phyloP scores from a whole-genome alignment of 2,329 filamentous ascomycete genomes.

The Dactylonectria estremocensis region DNA sequence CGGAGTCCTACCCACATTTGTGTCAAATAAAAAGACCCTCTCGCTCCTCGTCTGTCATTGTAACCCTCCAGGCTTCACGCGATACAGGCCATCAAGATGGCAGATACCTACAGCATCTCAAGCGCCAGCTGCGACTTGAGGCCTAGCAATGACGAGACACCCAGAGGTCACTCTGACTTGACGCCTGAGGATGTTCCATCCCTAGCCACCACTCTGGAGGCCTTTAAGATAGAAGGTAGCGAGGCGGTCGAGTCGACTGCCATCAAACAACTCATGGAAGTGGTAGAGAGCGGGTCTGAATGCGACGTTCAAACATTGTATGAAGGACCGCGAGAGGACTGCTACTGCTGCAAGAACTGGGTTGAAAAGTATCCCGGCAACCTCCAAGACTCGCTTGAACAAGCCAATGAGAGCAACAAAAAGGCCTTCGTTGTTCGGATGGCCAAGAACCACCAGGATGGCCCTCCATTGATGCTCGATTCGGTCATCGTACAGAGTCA shows the following conservation, averaged over 20 bases:
- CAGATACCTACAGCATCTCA: background rate
- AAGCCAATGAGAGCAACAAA: conserved; percentile 18
- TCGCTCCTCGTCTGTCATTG: background rate
- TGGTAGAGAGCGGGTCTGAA: background rate
- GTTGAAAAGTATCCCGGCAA: conserved; percentile 4
- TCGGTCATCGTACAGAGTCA: conserved; percentile 28
- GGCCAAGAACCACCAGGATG: conserved; percentile 27
- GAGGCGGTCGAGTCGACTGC: background rate
- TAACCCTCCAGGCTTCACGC: background rate
- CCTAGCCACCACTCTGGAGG: background rate
- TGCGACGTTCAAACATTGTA: background rate
- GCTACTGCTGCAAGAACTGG: background rate
- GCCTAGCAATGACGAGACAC: background rate
- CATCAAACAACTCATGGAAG: background rate
- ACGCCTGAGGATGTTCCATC: background rate
- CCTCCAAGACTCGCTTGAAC: conserved; percentile 20
- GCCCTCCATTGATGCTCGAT: conserved; percentile 17
- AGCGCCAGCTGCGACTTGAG: background rate
- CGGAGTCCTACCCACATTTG: no score
- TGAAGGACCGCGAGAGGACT: background rate
- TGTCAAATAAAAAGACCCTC: background rate
- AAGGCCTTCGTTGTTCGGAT: conserved; percentile 36
- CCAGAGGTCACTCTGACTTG: background rate
- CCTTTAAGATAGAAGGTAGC: background rate
- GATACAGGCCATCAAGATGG: background rate